Base-by-base conservation (phyloP, 352 stramenopile species). In the Plasmopara viticola region DNA sequence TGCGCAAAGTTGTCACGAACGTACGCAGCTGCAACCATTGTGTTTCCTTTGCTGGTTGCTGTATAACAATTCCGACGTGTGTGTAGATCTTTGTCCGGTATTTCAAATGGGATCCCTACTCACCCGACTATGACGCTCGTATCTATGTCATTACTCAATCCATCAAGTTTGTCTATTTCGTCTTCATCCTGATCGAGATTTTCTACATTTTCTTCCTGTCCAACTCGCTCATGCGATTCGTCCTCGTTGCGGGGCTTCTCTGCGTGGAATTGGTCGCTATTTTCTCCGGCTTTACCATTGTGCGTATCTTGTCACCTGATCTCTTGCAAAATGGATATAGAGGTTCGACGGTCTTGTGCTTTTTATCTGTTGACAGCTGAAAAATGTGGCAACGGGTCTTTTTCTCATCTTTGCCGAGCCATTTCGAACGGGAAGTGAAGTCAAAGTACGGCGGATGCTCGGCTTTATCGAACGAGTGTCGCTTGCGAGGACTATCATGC, bases 391-490 rank as follows among this genome's bases (percentile, higher is more conserved):
- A 9, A 89, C 69, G 0, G 83, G 83, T 2, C 68, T 94, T 18
- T 94, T 91, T 44, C 68, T 94, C 18, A 87, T 91, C 53, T 94
- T 88, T 52, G 76, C 80, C 10, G 83, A 94, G 56, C 83, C 83
- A 0, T 90, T 94, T 39, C 74, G 78, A 18, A 87, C 74, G 0
- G 80, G 80, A 2, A 90, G 77, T 44, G 62, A 78, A 44, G 85
- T 81, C 45, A 58, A 69, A 33, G 69, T 91, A 25, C 62, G 66
- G 7, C 42, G 61, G 5, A 53, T 87, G 18, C 35, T 68, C 12
- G 83, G 83, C 2, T 82, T 83, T 52, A 84, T 94, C 13, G 83
- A 94, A 38, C 63, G 68, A 35, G 78, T 94, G 17, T 90, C 83
- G 35, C 74, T 94, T 20, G 72, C 79, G 3, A 68, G 76, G 9